Percentiles rank a stretch among this genome's conserved stretches.
These are phyloP conservation scores for Suillus bovinus DNA, from an alignment of 768 basidiomycete species.

Conservation along the genomic window DNA sequence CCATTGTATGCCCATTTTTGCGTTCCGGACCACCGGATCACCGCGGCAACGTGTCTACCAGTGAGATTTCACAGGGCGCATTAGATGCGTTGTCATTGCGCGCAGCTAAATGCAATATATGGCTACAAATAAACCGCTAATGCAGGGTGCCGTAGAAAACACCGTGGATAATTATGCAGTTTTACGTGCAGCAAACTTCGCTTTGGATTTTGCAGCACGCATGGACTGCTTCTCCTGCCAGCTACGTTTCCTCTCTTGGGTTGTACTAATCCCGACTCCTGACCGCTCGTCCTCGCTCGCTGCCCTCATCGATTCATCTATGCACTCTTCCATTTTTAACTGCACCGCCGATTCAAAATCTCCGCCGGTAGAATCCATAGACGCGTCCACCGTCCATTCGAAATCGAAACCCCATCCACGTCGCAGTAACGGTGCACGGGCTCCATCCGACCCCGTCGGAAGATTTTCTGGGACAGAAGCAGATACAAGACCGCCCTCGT, in stretches of 20 bases:
- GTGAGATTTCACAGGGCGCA: background rate
- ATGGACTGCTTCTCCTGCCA: conserved; percentile 42
- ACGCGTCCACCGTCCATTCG: conserved; percentile 53
- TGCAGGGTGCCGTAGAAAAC: background rate
- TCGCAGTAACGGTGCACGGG: conserved; percentile 20
- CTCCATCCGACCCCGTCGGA: conserved; percentile 10
- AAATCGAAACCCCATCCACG: conserved; percentile 88
- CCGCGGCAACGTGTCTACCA: conserved; percentile 2
- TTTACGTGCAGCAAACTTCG: conserved; percentile 29
- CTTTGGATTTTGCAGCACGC: conserved; percentile 35
- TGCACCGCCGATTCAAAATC: conserved; percentile 44
- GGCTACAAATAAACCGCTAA: background rate
- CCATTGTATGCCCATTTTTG: background rate
- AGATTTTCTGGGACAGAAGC: conserved; percentile 40
- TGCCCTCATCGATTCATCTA: conserved; percentile 51
- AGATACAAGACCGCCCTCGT: conserved; percentile 61
- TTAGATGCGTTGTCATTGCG: background rate
- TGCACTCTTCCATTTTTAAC: conserved; percentile 69
- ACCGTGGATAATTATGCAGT: conserved; percentile 3
- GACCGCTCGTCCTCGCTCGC: conserved; percentile 50
- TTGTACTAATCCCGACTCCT: conserved; percentile 62
- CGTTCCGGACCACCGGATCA: background rate
- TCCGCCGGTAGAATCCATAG: conserved; percentile 16
- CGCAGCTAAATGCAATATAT: background rate
- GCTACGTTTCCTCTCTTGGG: conserved; percentile 66